A percentile compares a stretch with the other conserved stretches of the same genome.
Conservation (phyloP, 768 basidiomycete species). For the Termitomyces sp. region DNA sequence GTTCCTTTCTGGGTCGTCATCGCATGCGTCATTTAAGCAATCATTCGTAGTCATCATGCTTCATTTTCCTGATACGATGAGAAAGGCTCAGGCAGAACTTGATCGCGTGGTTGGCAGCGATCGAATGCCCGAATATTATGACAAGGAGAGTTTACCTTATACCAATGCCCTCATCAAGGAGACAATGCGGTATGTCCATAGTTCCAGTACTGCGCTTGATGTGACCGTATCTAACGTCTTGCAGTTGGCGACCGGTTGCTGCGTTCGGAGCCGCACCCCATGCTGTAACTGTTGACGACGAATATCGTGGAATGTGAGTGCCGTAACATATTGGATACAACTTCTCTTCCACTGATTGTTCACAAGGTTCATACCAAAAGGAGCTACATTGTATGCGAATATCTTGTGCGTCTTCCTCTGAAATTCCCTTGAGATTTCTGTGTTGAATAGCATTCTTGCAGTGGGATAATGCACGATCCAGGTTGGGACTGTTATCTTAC, state of each 20-base stretch:
- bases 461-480: conserved; percentile 31
- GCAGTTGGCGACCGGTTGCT: conserved; percentile 17
- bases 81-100: conserved; percentile 36
- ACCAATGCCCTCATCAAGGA: conserved; percentile 37
- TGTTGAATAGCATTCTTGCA: conserved; percentile 7
- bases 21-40: not conserved
- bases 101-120: conserved; percentile 33
- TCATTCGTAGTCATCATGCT: conserved; percentile 32
- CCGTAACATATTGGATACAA: not conserved
- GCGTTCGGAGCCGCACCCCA: conserved; percentile 28
- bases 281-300: conserved; percentile 34
- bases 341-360: not conserved
- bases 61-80: conserved; percentile 34
- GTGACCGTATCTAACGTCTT: not conserved
- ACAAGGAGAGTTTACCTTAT: conserved; percentile 34
- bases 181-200: conserved; percentile 25
- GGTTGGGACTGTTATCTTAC: conserved; percentile 12
- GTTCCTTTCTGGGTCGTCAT: not conserved
- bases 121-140: conserved; percentile 37
- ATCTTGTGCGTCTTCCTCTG: conserved; percentile 21
- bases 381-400: conserved; percentile 37
- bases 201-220: no score
- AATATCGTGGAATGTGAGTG: conserved; percentile 32
- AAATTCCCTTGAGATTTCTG: not conserved
- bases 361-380: conserved; percentile 31